A percentile compares a stretch with the other conserved stretches of the same genome.
phyloP scores from a whole-genome alignment of 805 yeast genomes.

The Candida taoyuanica region DNA sequence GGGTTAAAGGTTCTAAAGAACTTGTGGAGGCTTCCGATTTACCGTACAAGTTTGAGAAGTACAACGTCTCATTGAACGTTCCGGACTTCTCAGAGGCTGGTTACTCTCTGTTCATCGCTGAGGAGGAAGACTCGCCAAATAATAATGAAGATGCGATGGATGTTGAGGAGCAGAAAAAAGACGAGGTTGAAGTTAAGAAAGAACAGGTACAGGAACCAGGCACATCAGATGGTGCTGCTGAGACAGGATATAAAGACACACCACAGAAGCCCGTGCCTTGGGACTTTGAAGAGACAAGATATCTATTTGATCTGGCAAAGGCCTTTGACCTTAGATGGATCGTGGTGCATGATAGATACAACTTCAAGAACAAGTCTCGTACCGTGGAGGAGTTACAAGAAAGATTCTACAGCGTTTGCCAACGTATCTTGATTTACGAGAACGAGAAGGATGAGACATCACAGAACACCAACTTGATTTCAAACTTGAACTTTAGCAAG shows the following conservation, averaged over 20 bases:
- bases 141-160: constrained; percentile 5
- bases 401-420: constrained; percentile 69
- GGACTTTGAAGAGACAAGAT: constrained; percentile 73
- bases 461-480: constrained; percentile 50
- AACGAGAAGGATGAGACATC: constrained; percentile 36
- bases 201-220: constrained; percentile 25
- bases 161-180: constrained; percentile 3
- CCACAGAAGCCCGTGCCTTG: constrained; percentile 39
- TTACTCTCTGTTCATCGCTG: constrained; percentile 47
- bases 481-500: constrained; percentile 63
- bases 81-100: constrained; percentile 66
- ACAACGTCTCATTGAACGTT: constrained; percentile 60
- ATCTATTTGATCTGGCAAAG: constrained; percentile 68
- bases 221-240: constrained; percentile 14
- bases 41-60: constrained; percentile 70
- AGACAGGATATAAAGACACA: constrained; percentile 19
- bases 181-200: not conserved
- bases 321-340: constrained; percentile 54
- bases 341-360: constrained; percentile 59
- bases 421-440: constrained; percentile 44
- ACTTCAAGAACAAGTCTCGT: constrained; percentile 31
- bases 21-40: constrained; percentile 25
- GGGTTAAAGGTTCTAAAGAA: constrained; percentile 73
- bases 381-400: constrained; percentile 78
- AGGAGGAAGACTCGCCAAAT: constrained; percentile 12